phyloP scores from a whole-genome alignment of 768 basidiomycete species.

The Auriscalpium microsporum region DNA sequence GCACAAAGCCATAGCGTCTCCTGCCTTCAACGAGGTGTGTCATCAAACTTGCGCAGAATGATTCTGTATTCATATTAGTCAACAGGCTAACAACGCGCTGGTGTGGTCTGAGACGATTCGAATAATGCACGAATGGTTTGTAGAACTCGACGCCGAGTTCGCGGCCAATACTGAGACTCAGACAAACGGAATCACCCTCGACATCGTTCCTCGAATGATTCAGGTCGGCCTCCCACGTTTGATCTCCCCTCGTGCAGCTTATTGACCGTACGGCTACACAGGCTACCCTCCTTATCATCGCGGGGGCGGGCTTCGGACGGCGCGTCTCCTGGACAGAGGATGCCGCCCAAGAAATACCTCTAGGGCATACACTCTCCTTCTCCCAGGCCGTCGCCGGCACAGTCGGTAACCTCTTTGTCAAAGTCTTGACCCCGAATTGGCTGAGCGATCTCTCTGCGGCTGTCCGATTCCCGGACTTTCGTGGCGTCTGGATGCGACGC shows the following conservation, averaged over 20 bases:
- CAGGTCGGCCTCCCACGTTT: neutral
- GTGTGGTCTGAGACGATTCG: conserved; percentile 39
- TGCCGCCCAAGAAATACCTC: conserved; percentile 13
- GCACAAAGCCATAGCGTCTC: conserved; percentile 35
- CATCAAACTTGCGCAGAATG: neutral
- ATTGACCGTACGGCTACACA: conserved; percentile 7
- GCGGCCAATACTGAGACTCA: neutral
- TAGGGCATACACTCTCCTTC: conserved; percentile 29
- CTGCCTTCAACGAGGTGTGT: conserved; percentile 41
- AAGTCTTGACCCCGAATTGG: conserved; percentile 27
- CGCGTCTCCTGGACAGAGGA: conserved; percentile 28
- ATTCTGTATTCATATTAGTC: neutral
- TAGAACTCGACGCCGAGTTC: neutral
- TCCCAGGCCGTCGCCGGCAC: conserved; percentile 26
- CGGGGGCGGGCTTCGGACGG: conserved; percentile 35
- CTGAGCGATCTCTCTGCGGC: conserved; percentile 18
- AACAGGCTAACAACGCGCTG: conserved; percentile 37
- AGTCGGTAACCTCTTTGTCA: conserved; percentile 17
- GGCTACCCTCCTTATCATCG: conserved; percentile 31
- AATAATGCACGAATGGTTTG: conserved; percentile 12
- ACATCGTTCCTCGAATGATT: neutral
- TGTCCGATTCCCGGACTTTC: conserved; percentile 30
- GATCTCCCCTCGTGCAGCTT: neutral
- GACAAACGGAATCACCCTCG: neutral
- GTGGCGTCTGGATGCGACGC: conserved; percentile 21